Evolutionary conservation across 345 rosid genomes (phyloP).

Genomic region (Aquilaria malaccensis): DNA sequence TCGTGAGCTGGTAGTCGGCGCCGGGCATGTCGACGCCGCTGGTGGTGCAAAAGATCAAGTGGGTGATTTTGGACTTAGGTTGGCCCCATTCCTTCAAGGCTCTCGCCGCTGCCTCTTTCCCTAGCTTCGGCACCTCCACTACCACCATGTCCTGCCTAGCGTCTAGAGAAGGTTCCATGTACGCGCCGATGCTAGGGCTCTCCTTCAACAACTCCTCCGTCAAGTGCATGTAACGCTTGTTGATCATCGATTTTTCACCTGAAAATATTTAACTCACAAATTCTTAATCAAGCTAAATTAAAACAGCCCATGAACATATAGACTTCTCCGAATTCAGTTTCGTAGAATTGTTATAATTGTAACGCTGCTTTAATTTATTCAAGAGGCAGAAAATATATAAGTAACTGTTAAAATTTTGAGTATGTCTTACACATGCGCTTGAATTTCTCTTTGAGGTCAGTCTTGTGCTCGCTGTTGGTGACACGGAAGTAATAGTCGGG

Average conservation of each 20-base stretch:
- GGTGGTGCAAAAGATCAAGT: conserved; percentile 47
- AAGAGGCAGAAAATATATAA: too few species aligned
- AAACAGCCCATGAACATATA: not conserved
- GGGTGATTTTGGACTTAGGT: conserved; percentile 53
- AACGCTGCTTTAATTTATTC: not conserved
- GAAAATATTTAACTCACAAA: not conserved
- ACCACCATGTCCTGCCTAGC: conserved; percentile 42
- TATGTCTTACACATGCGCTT: conserved; percentile 47
- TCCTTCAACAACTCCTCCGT: conserved; percentile 37
- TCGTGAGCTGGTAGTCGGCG: conserved; percentile 50
- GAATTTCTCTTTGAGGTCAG: conserved; percentile 50
- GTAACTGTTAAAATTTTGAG: not conserved
- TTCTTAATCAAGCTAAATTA: not conserved
- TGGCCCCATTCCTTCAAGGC: conserved; percentile 54
- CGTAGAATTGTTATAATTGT: not conserved
- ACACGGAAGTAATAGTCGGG: conserved; percentile 48
- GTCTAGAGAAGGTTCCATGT: conserved; percentile 39
- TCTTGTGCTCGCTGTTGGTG: conserved; percentile 46
- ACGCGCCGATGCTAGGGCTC: conserved; percentile 26
- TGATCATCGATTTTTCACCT: conserved; percentile 49
- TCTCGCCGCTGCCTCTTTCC: conserved; percentile 43
- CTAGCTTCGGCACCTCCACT: conserved; percentile 37
- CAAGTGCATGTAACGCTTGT: conserved; percentile 34
- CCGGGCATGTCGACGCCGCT: conserved; percentile 59
- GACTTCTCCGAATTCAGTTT: not conserved